Evolutionary conservation across 2,329 filamentous ascomycete genomes (phyloP).

Genomic region (Cladosporium sp.): DNA sequence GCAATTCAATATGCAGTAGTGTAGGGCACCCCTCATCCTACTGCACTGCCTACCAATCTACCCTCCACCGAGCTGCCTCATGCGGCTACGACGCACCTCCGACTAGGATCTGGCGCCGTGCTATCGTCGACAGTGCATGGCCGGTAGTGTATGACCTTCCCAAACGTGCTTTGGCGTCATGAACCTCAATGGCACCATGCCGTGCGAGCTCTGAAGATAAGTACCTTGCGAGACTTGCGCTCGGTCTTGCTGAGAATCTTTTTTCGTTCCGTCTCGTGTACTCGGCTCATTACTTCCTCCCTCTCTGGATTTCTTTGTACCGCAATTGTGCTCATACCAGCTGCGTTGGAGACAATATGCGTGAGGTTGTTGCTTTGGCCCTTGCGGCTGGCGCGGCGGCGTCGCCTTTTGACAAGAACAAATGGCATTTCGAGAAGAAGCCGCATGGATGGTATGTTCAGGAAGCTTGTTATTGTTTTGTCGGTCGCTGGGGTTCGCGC

Average conservation of each 20-base stretch:
- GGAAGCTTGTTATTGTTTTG: background rate
- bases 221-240: constrained; percentile 1
- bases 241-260: background rate
- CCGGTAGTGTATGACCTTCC: constrained; percentile 10
- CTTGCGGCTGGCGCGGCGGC: constrained; percentile 13
- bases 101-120: constrained; percentile 9
- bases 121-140: constrained; percentile 11
- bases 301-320: background rate
- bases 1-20: constrained; percentile 2
- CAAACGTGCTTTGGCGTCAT: constrained; percentile 10
- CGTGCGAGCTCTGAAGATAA: constrained; percentile 12
- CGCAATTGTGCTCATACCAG: background rate
- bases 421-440: constrained; percentile 15
- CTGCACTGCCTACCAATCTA: background rate
- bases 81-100: constrained; percentile 12
- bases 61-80: constrained; percentile 14
- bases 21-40: constrained; percentile 10
- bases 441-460: constrained; percentile 16
- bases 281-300: background rate
- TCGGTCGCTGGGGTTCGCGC: too few relatives aligned
- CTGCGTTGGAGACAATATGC: background rate
- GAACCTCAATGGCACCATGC: background rate
- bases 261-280: background rate
- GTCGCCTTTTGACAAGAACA: constrained; percentile 13
- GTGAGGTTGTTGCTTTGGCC: background rate